Evolutionary conservation across 139 green algal species (phyloP), one percentile per base, ranked within the genome.

Genomic region (Volvox reticuliferus): DNA sequence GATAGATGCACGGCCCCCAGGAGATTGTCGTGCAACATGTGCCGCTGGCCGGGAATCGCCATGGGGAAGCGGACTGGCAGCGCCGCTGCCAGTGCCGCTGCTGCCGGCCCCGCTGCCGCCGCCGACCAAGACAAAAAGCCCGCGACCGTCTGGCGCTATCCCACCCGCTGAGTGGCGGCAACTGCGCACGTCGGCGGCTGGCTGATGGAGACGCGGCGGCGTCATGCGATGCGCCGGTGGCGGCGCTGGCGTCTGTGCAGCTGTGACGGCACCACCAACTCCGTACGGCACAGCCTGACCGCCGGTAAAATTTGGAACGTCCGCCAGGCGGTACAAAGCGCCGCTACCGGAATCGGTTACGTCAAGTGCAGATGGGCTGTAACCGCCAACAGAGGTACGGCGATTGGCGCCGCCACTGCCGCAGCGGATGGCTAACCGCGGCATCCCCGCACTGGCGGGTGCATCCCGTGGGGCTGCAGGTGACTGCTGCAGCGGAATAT

Each of bases 121-220:
- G 76, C 21, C 76, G 76, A 24, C 55, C 16, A 35, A 30, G 30
- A 18, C 28, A n/a, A 79, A 35, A n/a, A 32, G 18, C 14, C 26
- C 28, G 32, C 75, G 75, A 81, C 30, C 75, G 75, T 81, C n/a
- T 30, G 19, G 75, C 13, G 17, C 1, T 5, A 55, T 55, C 12
- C 78, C 78, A 26, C 78, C 78, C 21, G 37, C 78, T 13, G 78
- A 84, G 78, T 84, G 78, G 21, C 78, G 78, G 36, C 78, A 35
- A 20, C 78, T 68, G 78, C 78, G 78, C 78, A 65, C 32, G 78
- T 84, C 78, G 20, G 36, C 78, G 17, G 19, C 20, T 12, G 78
- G 78, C 36, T 63, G 78, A 16, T 84, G 78, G 24, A 84, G 78
- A 37, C 18, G 78, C 36, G 78, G 78, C 78, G 78, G 37, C 36